Conservation (phyloP, 164 flowering plant species). For the Stephania cephalantha region DNA sequence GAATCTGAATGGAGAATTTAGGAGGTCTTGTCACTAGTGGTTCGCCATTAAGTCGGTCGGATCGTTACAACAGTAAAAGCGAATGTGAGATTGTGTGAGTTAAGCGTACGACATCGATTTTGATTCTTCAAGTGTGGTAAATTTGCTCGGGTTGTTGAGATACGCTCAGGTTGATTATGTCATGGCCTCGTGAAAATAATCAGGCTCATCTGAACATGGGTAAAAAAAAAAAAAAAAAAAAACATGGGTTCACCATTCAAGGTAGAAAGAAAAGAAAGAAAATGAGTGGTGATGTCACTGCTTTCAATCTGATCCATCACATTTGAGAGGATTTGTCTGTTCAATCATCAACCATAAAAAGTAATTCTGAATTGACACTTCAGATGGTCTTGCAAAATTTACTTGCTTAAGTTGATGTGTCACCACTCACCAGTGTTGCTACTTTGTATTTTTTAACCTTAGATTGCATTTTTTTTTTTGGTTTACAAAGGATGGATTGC, state of each 20-base stretch:
- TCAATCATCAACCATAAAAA: neutral
- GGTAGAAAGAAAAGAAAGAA: neutral
- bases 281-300: neutral
- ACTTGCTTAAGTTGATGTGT: neutral
- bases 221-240: no score
- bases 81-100: no score
- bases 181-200: no score
- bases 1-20: constrained; percentile 7
- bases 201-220: no score
- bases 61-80: no score
- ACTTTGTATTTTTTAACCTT: neutral
- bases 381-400: neutral
- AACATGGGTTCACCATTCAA: neutral
- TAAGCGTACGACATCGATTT: no score
- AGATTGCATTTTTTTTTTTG: neutral
- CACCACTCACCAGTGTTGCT: neutral
- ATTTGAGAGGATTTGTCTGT: neutral
- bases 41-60: no score
- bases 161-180: no score
- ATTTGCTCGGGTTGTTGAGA: no score
- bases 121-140: no score
- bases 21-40: neutral
- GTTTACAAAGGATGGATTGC: neutral
- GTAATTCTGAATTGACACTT: neutral
- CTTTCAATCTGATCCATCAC: neutral